Evolutionary conservation across 2,329 filamentous ascomycete species (phyloP).

Genomic region (Exophiala spinifera): DNA sequence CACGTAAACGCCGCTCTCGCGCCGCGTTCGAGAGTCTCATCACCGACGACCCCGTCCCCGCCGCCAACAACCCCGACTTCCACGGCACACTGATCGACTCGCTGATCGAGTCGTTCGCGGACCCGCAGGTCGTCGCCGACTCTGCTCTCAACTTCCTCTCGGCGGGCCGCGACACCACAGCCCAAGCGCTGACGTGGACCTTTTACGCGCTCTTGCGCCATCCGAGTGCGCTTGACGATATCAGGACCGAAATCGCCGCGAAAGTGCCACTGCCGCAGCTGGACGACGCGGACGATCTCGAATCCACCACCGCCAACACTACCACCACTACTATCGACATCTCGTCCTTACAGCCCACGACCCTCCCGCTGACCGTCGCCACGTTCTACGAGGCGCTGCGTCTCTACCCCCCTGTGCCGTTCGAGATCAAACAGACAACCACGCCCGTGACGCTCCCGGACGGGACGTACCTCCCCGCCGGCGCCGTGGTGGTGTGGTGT

Average conservation of each 20-base stretch:
- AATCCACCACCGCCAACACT: not conserved
- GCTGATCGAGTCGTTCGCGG: constrained; percentile 55
- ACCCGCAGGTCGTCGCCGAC: constrained; percentile 57
- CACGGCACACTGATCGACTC: constrained; percentile 59
- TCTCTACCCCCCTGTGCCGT: constrained; percentile 62
- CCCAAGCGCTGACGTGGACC: constrained; percentile 63
- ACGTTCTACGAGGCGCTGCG: constrained; percentile 60
- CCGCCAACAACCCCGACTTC: constrained; percentile 26
- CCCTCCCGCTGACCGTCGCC: constrained; percentile 57
- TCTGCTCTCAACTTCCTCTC: constrained; percentile 65
- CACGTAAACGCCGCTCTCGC: constrained; percentile 40
- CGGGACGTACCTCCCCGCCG: constrained; percentile 47
- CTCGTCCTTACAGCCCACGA: constrained; percentile 40
- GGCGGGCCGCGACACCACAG: constrained; percentile 62
- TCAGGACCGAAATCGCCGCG: constrained; percentile 23
- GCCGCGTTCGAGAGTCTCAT: constrained; percentile 19
- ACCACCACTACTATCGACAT: constrained; percentile 16
- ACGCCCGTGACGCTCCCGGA: constrained; percentile 47
- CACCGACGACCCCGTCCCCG: constrained; percentile 7
- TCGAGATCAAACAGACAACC: constrained; percentile 62
- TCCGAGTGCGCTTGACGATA: constrained; percentile 31
- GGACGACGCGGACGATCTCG: constrained; percentile 4
- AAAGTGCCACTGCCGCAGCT: constrained; percentile 3
- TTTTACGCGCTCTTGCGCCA: constrained; percentile 60
- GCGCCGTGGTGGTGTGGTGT: constrained; percentile 60